These are phyloP conservation scores for Chaetomium tenue DNA, from an alignment of 495 filamentous ascomycete species.

Conservation along the genomic window DNA sequence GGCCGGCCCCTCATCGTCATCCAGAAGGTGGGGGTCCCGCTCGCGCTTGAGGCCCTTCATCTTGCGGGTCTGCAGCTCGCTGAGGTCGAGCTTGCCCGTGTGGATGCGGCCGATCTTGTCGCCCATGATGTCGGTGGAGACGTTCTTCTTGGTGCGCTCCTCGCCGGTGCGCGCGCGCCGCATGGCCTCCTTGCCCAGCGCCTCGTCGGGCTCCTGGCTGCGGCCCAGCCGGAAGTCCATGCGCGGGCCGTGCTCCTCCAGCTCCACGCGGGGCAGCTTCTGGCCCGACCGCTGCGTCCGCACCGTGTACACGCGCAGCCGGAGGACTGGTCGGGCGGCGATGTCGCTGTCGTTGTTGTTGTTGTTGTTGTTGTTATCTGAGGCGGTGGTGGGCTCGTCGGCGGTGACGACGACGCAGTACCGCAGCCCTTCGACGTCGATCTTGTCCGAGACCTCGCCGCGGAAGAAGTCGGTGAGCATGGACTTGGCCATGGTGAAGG, in stretches of 20 bases:
- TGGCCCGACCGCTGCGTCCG: slow-evolving; percentile 81
- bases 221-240: slow-evolving; percentile 91
- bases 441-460: slow-evolving; percentile 61
- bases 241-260: slow-evolving; percentile 92
- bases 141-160: slow-evolving; percentile 92
- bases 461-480: slow-evolving; percentile 89
- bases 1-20: slow-evolving; percentile 25
- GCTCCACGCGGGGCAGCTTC: slow-evolving; percentile 82
- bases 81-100: slow-evolving; percentile 84
- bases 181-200: slow-evolving; percentile 83
- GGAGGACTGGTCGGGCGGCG: slow-evolving; percentile 63
- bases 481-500: slow-evolving; percentile 80
- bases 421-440: slow-evolving; percentile 92
- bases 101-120: slow-evolving; percentile 96
- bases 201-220: slow-evolving; percentile 69
- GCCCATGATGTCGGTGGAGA: slow-evolving; percentile 83
- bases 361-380: too few relatives aligned
- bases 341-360: too few relatives aligned
- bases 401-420: slow-evolving; percentile 80
- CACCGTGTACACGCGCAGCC: slow-evolving; percentile 81
- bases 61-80: slow-evolving; percentile 88
- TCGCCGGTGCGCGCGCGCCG: slow-evolving; percentile 72
- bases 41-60: slow-evolving; percentile 97
- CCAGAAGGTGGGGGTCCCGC: slow-evolving; percentile 47
- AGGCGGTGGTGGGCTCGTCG: slow-evolving; percentile 57